Base-by-base conservation (phyloP, 139 green algal genomes). In the Ostreobium quekettii region DNA sequence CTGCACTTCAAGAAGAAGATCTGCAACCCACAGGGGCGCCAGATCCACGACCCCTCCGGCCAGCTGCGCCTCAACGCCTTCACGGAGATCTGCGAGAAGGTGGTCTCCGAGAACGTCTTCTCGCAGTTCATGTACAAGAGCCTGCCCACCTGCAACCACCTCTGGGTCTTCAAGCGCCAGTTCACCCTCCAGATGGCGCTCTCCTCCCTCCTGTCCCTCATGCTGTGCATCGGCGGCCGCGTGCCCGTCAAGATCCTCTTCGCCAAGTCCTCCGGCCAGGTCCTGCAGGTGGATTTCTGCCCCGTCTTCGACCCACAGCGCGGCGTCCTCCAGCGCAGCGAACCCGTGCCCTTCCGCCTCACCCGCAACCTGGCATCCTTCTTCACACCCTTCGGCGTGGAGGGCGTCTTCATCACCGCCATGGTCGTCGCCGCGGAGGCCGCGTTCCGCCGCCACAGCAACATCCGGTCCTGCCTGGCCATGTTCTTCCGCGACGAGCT, bases 51-150 rank as follows among this genome's bases (percentile, higher is more conserved):
- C 60, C 48, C 26, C 30, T 31, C 49, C 30, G 36, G 29, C 28
- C 30, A 69, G 35, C 67, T 76, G 62, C 66, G 75, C 11, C 65
- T 87, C 60, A 60, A 77, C 66, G 87, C 89, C 0, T 97, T 89
- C 77, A 39, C 22, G 2, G 81, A 89, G 47, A 77, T 88, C 56
- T 80, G 71, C 59, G 64, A 79, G 4, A 62, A 82, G 32, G 60
- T 90, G 28, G 90, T 98, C 4, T 88, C 65, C 35, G 91, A 98
- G 71, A 97, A 94, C 71, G 81, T 99, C 58, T 95, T 99, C 73
- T 86, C 66, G 31, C 89, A 96, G 85, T 97, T 87, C 73, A 89
- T 97, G 70, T 98, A 98, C 90, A 99, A 98, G 80, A 91, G 78
- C 4, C 78, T 98, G 76, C 86, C 89, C 22, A 89, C 75, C 37